Conservation (phyloP, 1,284 basidiomycete species). For the Sphaerobolus stellatus region DNA sequence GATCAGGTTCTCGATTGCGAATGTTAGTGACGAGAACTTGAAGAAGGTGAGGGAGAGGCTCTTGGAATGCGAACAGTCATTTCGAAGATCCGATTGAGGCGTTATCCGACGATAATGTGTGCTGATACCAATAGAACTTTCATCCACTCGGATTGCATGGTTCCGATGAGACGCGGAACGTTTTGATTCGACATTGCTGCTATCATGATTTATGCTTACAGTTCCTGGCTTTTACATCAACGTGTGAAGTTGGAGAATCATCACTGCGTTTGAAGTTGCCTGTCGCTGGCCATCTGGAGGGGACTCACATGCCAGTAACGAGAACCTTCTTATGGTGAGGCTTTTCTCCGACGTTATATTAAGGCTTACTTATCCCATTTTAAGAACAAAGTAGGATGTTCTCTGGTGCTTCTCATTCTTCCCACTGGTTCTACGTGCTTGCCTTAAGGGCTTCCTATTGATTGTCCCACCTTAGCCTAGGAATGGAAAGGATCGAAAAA, state of each 20-base stretch:
- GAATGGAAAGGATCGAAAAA: too few species aligned
- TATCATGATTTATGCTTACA: neutral
- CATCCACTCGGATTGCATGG: neutral
- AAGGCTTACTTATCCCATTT: too few species aligned
- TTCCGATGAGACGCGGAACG: neutral
- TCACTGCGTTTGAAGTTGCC: neutral
- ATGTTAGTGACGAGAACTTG: constrained; percentile 67
- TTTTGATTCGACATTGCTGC: neutral
- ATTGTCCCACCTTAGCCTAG: too few species aligned
- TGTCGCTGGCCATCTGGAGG: neutral
- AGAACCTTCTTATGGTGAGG: too few species aligned
- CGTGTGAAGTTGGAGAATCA: neutral
- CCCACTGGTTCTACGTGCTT: too few species aligned
- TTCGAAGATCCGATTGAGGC: neutral
- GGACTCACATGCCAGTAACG: neutral
- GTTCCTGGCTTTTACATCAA: neutral
- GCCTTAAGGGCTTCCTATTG: too few species aligned
- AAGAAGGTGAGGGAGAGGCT: constrained; percentile 59
- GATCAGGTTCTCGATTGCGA: constrained; percentile 82
- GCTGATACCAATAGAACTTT: neutral
- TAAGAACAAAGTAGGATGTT: too few species aligned
- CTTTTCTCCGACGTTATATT: too few species aligned
- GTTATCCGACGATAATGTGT: neutral
- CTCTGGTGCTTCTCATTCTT: too few species aligned
- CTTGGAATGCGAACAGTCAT: constrained; percentile 36